These are phyloP conservation scores for Sporothrix inflata DNA, from an alignment of 2,329 filamentous ascomycete species.

Conservation along the genomic window DNA sequence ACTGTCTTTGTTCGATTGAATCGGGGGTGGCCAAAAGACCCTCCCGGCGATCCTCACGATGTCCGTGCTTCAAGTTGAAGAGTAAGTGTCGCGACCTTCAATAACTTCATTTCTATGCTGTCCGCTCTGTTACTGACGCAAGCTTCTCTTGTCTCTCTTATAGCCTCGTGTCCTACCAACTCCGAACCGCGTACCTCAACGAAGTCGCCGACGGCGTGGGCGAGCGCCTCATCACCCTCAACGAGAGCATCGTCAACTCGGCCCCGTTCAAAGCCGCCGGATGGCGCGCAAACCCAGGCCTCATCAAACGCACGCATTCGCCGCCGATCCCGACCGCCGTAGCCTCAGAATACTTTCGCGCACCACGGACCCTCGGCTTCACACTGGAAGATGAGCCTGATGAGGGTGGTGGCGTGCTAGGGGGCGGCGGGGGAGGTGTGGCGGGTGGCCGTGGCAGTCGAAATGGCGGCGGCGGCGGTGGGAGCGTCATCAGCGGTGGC, in stretches of 20 bases:
- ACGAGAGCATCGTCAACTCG: conserved; percentile 77
- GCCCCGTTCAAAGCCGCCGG: conserved; percentile 81
- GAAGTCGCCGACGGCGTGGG: conserved; percentile 82
- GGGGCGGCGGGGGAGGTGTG: conserved; percentile 37
- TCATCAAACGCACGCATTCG: conserved; percentile 82
- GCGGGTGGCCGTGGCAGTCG: conserved; percentile 1
- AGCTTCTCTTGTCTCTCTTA: no score
- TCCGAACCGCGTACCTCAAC: conserved; percentile 78
- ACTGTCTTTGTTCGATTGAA: background rate
- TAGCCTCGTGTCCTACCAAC: conserved; percentile 80
- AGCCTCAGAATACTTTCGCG: conserved; percentile 81
- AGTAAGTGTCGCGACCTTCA: conserved; percentile 40
- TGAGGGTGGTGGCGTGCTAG: conserved; percentile 72
- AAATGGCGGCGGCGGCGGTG: background rate
- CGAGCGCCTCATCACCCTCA: conserved; percentile 80
- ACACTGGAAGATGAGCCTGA: conserved; percentile 73
- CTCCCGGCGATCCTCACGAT: conserved; percentile 36
- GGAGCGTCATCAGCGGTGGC: conserved; percentile 25
- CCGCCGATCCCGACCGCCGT: conserved; percentile 83
- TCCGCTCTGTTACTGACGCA: background rate
- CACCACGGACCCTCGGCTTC: conserved; percentile 64
- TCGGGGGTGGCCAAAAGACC: background rate
- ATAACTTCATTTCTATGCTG: background rate
- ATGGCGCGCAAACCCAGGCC: conserved; percentile 73
- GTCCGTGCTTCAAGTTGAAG: conserved; percentile 51